These are phyloP conservation scores for Diversispora eburnea DNA, from an alignment of 192 early-diverging fungal species.

Conservation along the genomic window DNA sequence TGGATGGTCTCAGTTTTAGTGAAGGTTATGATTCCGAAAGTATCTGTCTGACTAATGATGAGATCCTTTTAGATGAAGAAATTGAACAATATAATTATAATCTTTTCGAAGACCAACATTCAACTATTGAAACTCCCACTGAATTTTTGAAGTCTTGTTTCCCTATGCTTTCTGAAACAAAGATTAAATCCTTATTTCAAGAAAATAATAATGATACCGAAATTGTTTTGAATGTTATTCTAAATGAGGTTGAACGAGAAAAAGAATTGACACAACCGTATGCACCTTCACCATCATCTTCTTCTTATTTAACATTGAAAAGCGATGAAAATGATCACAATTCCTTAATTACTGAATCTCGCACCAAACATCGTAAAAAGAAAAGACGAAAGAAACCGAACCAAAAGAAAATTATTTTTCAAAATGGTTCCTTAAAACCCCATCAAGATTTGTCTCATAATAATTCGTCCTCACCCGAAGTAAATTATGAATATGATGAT, in stretches of 20 bases:
- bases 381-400: constrained; percentile 13
- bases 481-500: neutral
- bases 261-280: neutral
- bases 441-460: neutral
- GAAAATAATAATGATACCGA: constrained; percentile 12
- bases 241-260: constrained; percentile 5
- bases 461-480: neutral
- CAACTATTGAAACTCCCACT: neutral
- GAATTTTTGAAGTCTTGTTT: constrained; percentile 20
- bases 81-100: neutral
- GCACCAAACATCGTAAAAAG: constrained; percentile 22
- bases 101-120: neutral
- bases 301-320: neutral
- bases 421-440: neutral
- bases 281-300: neutral
- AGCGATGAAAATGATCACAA: constrained; percentile 1
- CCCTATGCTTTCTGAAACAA: neutral
- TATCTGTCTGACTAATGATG: neutral
- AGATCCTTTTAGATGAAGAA: constrained; percentile 1
- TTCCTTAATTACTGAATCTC: neutral
- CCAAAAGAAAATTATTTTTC: neutral
- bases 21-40: constrained; percentile 1
- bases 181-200: neutral
- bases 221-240: neutral
- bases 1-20: neutral